phyloP scores from a whole-genome alignment of 495 filamentous ascomycete species.

The Talaromyces adpressus region DNA sequence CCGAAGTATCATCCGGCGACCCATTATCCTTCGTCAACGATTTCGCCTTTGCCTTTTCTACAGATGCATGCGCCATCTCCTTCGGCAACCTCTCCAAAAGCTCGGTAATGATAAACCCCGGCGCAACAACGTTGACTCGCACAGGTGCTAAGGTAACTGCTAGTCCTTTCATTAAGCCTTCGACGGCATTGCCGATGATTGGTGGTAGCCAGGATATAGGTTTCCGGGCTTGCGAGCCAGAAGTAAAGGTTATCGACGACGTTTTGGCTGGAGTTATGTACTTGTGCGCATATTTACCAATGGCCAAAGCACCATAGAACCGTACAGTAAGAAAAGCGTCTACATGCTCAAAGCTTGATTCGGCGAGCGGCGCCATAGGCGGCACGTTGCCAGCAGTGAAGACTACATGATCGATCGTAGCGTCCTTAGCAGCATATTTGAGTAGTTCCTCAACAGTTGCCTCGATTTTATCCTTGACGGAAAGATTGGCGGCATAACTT shows the following conservation, averaged over 20 bases:
- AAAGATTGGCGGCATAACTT: conserved; percentile 47
- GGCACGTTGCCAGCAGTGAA: conserved; percentile 51
- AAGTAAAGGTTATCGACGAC: conserved; percentile 49
- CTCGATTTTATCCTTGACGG: conserved; percentile 30
- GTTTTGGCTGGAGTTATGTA: conserved; percentile 32
- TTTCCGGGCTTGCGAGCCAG: conserved; percentile 36
- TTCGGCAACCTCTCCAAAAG: conserved; percentile 28
- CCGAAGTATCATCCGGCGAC: conserved; percentile 49
- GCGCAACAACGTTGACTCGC: conserved; percentile 52
- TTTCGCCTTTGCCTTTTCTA: conserved; percentile 18
- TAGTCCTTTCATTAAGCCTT: conserved; percentile 41
- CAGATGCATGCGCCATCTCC: conserved; percentile 16
- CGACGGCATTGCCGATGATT: conserved; percentile 26
- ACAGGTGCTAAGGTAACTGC: conserved; percentile 53
- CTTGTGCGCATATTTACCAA: conserved; percentile 42
- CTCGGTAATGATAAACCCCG: conserved; percentile 49
- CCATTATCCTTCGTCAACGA: conserved; percentile 40
- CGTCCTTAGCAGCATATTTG: neutral
- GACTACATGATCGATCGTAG: conserved; percentile 52
- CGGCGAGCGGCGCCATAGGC: conserved; percentile 21
- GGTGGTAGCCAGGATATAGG: conserved; percentile 33
- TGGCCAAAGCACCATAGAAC: conserved; percentile 40
- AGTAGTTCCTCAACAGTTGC: conserved; percentile 42
- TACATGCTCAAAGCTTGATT: conserved; percentile 32
- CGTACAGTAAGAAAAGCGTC: conserved; percentile 38